Evolutionary conservation across 345 rosid species (phyloP), one percentile per base, ranked within the genome.

Genomic region (Bretschneidera sinensis): DNA sequence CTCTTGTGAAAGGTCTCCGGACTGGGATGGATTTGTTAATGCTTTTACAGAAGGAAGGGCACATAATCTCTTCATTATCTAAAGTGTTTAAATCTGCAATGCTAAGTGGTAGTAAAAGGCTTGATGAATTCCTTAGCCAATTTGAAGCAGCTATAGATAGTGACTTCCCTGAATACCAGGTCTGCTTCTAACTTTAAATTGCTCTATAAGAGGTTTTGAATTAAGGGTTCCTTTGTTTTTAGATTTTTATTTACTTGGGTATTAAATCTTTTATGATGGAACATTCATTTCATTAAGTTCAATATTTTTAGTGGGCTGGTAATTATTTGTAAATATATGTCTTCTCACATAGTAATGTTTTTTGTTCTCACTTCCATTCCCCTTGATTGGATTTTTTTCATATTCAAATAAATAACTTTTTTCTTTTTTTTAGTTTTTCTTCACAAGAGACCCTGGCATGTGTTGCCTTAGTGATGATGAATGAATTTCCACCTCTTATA

Each of bases 101-200:
- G 64, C 52, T 89, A 55, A 70, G 60, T 62, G 94, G 88, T 23
- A 68, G 74, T 64, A 25, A 60, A 45, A 94, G 96, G 63, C 76
- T 89, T 48, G 79, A 81, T 58, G 66, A 77, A 72, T 83, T 78
- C 65, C 94, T 89, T 20, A 22, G 77, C 69, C 96, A 89, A 65
- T 82, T 92, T 34, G 97, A 89, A 83, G 97, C 96, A 54, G 98
- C 98, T 23, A 63, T 89, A 43, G 97, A 83, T 28, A 89, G 94
- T 33, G 98, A 89, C 78, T 92, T 92, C 74, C 96, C 97, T 9
- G 76, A 83, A 78, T 87, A 85, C 69, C 96, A 89, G 98, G 98
- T 89, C 50, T 63, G 78, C 62, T 66, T 66, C 67, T 66, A 64
- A 34, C 24, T 28, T 1, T 61, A 34, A 24, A 16, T 67, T n/a